These are phyloP conservation scores for Trichoderma sp. DNA, from an alignment of 2,329 filamentous ascomycete species.

Conservation along the genomic window DNA sequence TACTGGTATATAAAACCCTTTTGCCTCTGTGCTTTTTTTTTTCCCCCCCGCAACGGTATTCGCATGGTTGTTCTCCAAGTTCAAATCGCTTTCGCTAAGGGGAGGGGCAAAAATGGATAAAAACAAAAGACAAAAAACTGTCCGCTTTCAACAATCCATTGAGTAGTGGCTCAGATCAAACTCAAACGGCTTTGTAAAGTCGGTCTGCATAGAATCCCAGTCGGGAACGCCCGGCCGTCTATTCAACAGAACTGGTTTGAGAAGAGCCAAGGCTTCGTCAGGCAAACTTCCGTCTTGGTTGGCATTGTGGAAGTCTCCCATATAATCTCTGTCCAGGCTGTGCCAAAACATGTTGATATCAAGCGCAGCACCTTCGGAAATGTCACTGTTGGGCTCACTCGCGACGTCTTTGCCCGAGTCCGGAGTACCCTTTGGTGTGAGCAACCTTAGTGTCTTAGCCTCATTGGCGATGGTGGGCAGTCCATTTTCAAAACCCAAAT, in stretches of 20 bases:
- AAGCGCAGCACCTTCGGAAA: slow-evolving; percentile 52
- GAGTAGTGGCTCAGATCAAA: slow-evolving; percentile 45
- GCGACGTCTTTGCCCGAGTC: slow-evolving; percentile 60
- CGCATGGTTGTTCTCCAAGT: not conserved
- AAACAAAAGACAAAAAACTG: not conserved
- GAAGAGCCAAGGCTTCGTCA: slow-evolving; percentile 14
- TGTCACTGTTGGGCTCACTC: slow-evolving; percentile 61
- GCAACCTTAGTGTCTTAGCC: slow-evolving; percentile 50
- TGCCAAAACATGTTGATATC: slow-evolving; percentile 54
- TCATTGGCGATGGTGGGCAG: slow-evolving; percentile 49
- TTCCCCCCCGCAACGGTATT: not conserved
- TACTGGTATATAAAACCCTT: not conserved
- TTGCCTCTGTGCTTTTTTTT: not conserved
- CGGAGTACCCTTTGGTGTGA: slow-evolving; percentile 61
- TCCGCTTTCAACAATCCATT: slow-evolving; percentile 29
- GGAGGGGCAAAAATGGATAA: not conserved
- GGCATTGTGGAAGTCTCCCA: slow-evolving; percentile 42
- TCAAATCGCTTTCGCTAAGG: slow-evolving; percentile 1
- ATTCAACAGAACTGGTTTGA: slow-evolving; percentile 33
- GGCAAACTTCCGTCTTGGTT: slow-evolving; percentile 24
- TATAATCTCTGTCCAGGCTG: slow-evolving; percentile 45
- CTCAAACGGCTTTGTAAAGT: slow-evolving; percentile 52
- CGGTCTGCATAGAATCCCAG: slow-evolving; percentile 50
- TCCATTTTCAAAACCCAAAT: slow-evolving; percentile 35
- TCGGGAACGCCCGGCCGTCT: slow-evolving; percentile 27